Percentiles rank a stretch among this genome's conserved stretches.
Evolutionary conservation across 129 eudicot species (phyloP).

Genomic region (Heracleum sosnowskyi): DNA sequence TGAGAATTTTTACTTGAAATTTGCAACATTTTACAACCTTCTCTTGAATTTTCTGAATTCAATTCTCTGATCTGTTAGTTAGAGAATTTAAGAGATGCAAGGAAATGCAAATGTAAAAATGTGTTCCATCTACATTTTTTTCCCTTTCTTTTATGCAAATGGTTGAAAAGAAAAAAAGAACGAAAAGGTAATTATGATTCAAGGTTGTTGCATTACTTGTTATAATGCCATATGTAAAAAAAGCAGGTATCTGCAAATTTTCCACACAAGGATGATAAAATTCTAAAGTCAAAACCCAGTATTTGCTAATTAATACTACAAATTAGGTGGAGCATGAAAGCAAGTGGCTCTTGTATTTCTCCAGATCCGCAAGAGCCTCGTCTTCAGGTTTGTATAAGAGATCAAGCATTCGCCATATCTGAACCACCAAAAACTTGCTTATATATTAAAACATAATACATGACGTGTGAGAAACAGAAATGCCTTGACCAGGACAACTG

Average conservation of each 20-base stretch:
- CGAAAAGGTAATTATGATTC: background rate
- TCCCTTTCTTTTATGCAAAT: background rate
- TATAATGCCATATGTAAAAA: background rate
- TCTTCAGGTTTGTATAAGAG: constrained; percentile 73
- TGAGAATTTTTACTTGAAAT: no score
- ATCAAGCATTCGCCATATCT: constrained; percentile 98
- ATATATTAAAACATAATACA: background rate
- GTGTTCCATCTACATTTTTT: background rate
- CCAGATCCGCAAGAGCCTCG: constrained; percentile 78
- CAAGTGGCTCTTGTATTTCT: constrained; percentile 66
- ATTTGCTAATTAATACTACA: background rate
- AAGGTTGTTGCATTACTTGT: background rate
- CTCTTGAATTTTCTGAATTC: no score
- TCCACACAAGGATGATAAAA: background rate
- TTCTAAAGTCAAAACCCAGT: background rate
- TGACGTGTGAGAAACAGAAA: background rate
- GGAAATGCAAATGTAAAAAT: no score
- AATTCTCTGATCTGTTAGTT: no score
- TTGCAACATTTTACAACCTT: no score
- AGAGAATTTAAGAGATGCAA: no score
- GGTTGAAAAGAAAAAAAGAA: no score
- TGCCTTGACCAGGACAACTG: background rate
- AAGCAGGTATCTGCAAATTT: background rate
- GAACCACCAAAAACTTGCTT: constrained; percentile 13
- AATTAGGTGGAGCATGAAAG: constrained; percentile 56